Evolutionary conservation across 2,329 filamentous ascomycete species (phyloP).

Genomic region (Trichoderma sp.): DNA sequence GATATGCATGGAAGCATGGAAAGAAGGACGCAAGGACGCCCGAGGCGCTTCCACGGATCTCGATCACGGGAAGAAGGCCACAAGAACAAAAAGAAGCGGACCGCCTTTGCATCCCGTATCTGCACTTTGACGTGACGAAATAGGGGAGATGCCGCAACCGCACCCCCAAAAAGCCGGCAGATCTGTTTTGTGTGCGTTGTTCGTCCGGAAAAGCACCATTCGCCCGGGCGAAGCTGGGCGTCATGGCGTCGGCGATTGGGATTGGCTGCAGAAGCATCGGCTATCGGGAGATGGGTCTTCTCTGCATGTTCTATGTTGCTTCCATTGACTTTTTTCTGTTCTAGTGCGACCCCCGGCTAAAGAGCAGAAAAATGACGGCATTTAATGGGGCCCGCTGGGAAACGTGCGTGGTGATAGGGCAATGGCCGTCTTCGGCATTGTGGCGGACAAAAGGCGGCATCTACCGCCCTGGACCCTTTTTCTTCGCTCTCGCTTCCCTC

Average conservation of each 20-base stretch:
- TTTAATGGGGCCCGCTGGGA: neutral
- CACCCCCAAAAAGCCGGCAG: neutral
- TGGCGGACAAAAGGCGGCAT: constrained; percentile 1
- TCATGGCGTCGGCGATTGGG: neutral
- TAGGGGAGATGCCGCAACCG: neutral
- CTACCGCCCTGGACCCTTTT: neutral
- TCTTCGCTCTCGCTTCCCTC: neutral
- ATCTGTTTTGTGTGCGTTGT: neutral
- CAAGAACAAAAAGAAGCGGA: neutral
- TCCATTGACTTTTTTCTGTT: neutral
- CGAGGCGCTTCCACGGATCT: neutral
- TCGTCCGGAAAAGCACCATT: neutral
- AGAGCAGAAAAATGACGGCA: constrained; percentile 2
- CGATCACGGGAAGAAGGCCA: neutral
- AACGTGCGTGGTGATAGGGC: neutral
- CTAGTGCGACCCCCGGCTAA: neutral
- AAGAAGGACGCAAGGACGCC: neutral
- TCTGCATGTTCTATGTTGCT: neutral
- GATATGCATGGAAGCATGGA: neutral
- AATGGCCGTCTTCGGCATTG: neutral
- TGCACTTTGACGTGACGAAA: neutral
- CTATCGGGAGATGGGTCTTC: neutral
- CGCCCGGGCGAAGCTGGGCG: neutral
- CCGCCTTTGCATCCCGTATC: neutral
- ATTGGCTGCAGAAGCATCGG: neutral